These are phyloP conservation scores for Papilionanthe hybrid DNA, from an alignment of 116 monocot species.

Conservation along the genomic window DNA sequence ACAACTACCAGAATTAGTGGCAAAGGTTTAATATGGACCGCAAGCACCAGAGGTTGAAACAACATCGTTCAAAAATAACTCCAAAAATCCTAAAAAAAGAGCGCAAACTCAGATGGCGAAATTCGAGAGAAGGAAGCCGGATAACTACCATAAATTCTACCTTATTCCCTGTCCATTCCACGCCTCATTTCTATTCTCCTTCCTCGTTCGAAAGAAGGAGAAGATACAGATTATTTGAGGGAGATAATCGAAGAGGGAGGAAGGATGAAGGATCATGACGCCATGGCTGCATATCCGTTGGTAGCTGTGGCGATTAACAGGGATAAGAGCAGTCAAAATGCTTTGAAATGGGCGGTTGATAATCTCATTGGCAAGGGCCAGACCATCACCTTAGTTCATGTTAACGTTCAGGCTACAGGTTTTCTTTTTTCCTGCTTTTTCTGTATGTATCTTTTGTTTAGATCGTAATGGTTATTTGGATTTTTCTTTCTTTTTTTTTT, in stretches of 20 bases:
- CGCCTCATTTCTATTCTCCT: neutral
- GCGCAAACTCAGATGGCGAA: neutral
- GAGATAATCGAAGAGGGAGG: neutral
- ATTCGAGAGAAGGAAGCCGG: neutral
- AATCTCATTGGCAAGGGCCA: slow-evolving; percentile 14
- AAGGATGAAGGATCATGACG: neutral
- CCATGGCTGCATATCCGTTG: neutral
- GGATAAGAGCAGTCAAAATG: slow-evolving; percentile 24
- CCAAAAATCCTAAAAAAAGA: neutral
- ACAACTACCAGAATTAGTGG: too few relatives aligned
- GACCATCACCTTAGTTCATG: slow-evolving; percentile 18
- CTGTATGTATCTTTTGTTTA: neutral
- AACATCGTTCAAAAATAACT: neutral
- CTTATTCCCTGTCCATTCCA: neutral
- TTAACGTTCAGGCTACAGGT: slow-evolving; percentile 9
- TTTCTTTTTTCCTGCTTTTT: neutral
- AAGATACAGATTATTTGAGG: neutral
- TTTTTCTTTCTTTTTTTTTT: too few relatives aligned
- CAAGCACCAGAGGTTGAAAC: neutral
- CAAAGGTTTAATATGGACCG: too few relatives aligned
- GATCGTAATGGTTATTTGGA: too few relatives aligned
- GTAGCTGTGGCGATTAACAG: slow-evolving; percentile 24
- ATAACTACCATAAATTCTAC: neutral
- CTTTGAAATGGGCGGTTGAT: slow-evolving; percentile 24
- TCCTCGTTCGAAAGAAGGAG: neutral